These are phyloP conservation scores for Yueomyces sinensis DNA, from an alignment of 805 yeast species.

Conservation along the genomic window DNA sequence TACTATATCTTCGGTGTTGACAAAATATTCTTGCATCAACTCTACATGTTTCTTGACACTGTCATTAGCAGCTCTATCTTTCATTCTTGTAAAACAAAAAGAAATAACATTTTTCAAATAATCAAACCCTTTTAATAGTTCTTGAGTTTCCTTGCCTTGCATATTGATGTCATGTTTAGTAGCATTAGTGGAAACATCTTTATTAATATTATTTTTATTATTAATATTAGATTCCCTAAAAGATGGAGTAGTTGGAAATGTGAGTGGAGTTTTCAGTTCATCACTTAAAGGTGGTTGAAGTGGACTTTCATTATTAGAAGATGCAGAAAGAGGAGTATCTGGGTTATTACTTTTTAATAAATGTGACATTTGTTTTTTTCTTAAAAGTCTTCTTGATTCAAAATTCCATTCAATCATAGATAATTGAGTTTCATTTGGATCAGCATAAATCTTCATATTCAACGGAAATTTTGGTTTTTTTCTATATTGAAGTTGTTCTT, in stretches of 20 bases:
- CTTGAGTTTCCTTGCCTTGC: slow-evolving; percentile 3
- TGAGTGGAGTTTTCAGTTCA: slow-evolving; percentile 12
- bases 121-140: slow-evolving; percentile 18
- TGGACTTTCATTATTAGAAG: slow-evolving; percentile 8
- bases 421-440: slow-evolving; percentile 7
- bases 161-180: background rate
- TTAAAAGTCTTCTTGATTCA: background rate
- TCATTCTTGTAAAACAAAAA: slow-evolving; percentile 34
- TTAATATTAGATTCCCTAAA: slow-evolving; percentile 8
- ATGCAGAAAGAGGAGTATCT: slow-evolving; percentile 3
- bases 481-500: slow-evolving; percentile 10
- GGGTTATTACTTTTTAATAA: background rate
- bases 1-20: slow-evolving; percentile 33
- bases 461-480: slow-evolving; percentile 29
- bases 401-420: slow-evolving; percentile 9
- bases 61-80: slow-evolving; percentile 37
- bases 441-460: slow-evolving; percentile 17
- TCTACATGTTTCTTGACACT: slow-evolving; percentile 35
- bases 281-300: background rate
- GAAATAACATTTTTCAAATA: slow-evolving; percentile 30
- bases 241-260: slow-evolving; percentile 11
- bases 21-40: slow-evolving; percentile 28
- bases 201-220: slow-evolving; percentile 2
- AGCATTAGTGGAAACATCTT: slow-evolving; percentile 12
- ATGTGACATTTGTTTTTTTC: too few species aligned